phyloP scores from a whole-genome alignment of 2,329 filamentous ascomycete genomes.

The Leptographium radiaticola region DNA sequence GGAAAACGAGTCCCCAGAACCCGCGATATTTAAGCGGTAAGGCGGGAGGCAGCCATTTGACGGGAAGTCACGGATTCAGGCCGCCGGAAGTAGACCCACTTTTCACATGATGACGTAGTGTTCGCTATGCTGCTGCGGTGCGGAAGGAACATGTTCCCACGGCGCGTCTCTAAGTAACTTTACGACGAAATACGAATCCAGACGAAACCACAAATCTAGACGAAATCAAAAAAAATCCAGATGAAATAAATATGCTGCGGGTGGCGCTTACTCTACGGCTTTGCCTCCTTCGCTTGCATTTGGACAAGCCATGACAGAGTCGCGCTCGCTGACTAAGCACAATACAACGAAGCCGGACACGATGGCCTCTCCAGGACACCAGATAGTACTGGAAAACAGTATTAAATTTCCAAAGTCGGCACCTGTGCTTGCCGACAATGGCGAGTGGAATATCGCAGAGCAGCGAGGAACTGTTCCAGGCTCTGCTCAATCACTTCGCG shows the following conservation, averaged over 20 bases:
- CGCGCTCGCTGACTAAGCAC: too few species aligned
- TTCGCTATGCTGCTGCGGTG: too few species aligned
- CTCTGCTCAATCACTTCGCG: neutral
- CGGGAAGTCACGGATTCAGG: neutral
- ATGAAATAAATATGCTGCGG: too few species aligned
- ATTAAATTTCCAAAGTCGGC: neutral
- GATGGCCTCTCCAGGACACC: neutral
- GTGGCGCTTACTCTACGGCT: too few species aligned
- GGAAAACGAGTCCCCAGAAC: neutral
- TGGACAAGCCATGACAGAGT: too few species aligned
- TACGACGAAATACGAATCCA: too few species aligned
- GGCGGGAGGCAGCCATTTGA: neutral
- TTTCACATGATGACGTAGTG: neutral
- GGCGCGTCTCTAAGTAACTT: too few species aligned
- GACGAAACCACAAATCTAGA: too few species aligned
- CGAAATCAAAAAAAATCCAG: too few species aligned
- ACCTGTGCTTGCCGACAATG: neutral
- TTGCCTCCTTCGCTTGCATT: too few species aligned
- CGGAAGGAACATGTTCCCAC: too few species aligned
- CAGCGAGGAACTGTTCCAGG: neutral
- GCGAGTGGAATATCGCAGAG: neutral
- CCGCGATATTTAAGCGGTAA: neutral
- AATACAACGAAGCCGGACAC: too few species aligned
- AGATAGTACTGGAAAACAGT: neutral
- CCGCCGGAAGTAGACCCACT: neutral